phyloP scores from a whole-genome alignment of 23 red algal species.

The Cyanidioschyzon merolae region DNA sequence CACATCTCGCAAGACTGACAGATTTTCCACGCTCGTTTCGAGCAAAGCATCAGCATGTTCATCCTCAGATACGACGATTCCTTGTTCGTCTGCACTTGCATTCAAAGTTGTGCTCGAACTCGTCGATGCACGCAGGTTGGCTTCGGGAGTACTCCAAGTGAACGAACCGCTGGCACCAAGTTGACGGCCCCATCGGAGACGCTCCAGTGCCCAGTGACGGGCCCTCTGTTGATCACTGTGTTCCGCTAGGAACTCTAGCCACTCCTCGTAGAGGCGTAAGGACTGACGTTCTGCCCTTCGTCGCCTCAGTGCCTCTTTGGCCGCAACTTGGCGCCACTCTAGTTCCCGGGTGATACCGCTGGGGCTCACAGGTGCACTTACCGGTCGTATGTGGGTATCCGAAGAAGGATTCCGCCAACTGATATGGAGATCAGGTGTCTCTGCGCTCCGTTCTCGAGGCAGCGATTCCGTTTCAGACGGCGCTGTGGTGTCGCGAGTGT shows the following conservation, averaged over 20 bases:
- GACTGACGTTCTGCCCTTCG: neutral
- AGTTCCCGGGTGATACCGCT: too few species aligned
- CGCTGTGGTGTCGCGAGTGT: too few species aligned
- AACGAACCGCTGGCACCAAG: neutral
- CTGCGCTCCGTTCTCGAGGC: too few species aligned
- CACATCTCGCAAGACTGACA: neutral
- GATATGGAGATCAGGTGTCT: too few species aligned
- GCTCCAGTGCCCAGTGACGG: slow-evolving; percentile 5
- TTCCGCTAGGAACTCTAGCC: slow-evolving; percentile 11
- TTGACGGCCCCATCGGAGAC: neutral
- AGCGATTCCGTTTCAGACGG: too few species aligned
- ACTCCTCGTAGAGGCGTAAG: slow-evolving; percentile 7
- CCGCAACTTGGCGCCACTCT: neutral
- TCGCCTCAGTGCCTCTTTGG: neutral
- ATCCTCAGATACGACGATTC: neutral
- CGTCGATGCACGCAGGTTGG: neutral
- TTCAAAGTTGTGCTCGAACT: neutral
- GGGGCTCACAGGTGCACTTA: too few species aligned
- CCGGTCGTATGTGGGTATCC: too few species aligned
- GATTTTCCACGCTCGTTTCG: neutral
- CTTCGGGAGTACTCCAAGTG: neutral
- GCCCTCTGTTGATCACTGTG: neutral
- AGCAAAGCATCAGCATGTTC: neutral
- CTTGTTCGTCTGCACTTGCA: neutral
- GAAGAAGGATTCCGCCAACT: too few species aligned